Evolutionary conservation across 2,329 filamentous ascomycete genomes (phyloP).

Genomic region (Trichophyton verrucosum): DNA sequence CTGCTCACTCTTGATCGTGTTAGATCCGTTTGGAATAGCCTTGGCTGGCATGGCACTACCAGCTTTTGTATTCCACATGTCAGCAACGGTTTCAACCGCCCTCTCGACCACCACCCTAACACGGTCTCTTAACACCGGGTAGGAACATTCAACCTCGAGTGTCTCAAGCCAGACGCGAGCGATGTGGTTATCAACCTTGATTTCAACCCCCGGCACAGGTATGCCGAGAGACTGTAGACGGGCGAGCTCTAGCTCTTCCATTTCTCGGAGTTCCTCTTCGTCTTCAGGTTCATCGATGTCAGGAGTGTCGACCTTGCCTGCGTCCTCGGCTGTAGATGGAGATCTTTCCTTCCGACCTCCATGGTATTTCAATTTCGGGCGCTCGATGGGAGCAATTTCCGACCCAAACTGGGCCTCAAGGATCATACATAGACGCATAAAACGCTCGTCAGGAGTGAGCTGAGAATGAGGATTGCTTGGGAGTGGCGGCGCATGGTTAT

Average conservation of each 20-base stretch:
- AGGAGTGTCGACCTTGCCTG: constrained; percentile 11
- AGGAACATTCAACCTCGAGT: constrained; percentile 75
- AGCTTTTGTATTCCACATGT: constrained; percentile 39
- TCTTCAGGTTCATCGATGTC: constrained; percentile 20
- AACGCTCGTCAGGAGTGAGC: constrained; percentile 59
- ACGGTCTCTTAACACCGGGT: constrained; percentile 66
- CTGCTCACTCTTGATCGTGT: not conserved
- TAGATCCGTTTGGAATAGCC: not conserved
- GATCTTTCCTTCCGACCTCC: not conserved
- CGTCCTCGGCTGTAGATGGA: constrained; percentile 24
- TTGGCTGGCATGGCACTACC: not conserved
- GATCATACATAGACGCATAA: constrained; percentile 84
- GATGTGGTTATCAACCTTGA: constrained; percentile 75
- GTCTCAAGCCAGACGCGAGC: constrained; percentile 88
- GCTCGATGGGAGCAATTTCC: constrained; percentile 63
- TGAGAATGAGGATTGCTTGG: constrained; percentile 60
- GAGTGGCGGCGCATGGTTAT: constrained; percentile 27
- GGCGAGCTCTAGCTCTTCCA: constrained; percentile 57
- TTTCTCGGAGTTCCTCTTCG: constrained; percentile 37
- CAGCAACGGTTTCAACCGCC: constrained; percentile 74
- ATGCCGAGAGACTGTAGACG: constrained; percentile 74
- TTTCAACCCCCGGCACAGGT: constrained; percentile 75
- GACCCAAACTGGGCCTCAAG: constrained; percentile 94
- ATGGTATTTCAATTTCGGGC: constrained; percentile 38
- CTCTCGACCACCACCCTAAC: constrained; percentile 82